Percentiles rank a stretch among this genome's conserved stretches.
phyloP scores from a whole-genome alignment of 2,329 filamentous ascomycete genomes.

The Alternaria sp. region DNA sequence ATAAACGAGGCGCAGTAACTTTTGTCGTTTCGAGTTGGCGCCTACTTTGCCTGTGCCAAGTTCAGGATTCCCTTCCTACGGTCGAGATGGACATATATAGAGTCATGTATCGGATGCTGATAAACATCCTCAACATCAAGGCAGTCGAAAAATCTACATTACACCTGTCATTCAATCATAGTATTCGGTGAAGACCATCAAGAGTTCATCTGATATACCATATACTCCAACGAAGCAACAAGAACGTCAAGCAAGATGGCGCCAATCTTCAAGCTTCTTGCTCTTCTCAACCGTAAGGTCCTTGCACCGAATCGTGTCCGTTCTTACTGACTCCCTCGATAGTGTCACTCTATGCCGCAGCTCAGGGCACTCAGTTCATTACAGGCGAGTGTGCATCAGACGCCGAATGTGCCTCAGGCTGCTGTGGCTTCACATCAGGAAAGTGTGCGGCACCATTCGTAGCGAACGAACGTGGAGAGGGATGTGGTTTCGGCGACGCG shows the following conservation, averaged over 20 bases:
- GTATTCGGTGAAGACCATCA: conserved; percentile 31
- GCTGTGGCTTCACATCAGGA: conserved; percentile 42
- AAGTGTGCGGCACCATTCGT: conserved; percentile 45
- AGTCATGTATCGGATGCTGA: conserved; percentile 1
- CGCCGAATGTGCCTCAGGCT: conserved; percentile 36
- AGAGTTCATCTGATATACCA: neutral
- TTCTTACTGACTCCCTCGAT: conserved; percentile 1
- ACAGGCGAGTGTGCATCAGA: conserved; percentile 39
- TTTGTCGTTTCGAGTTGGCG: conserved; percentile 33
- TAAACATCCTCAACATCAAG: conserved; percentile 12
- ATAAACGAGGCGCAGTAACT: conserved; percentile 21
- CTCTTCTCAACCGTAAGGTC: conserved; percentile 35
- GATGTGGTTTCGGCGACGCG: conserved; percentile 49
- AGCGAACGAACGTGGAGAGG: conserved; percentile 47
- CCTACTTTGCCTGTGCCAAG: conserved; percentile 10
- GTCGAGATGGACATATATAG: conserved; percentile 24
- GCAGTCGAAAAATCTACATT: neutral
- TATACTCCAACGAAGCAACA: neutral
- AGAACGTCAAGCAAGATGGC: conserved; percentile 27
- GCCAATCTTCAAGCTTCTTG: conserved; percentile 36
- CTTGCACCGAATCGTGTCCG: neutral
- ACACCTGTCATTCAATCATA: conserved; percentile 5
- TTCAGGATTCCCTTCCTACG: neutral
- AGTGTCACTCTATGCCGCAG: conserved; percentile 39
- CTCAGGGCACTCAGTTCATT: conserved; percentile 43